Evolutionary conservation across 441 rosid genomes (phyloP).

Genomic region (Arabidopsis hybrid): DNA sequence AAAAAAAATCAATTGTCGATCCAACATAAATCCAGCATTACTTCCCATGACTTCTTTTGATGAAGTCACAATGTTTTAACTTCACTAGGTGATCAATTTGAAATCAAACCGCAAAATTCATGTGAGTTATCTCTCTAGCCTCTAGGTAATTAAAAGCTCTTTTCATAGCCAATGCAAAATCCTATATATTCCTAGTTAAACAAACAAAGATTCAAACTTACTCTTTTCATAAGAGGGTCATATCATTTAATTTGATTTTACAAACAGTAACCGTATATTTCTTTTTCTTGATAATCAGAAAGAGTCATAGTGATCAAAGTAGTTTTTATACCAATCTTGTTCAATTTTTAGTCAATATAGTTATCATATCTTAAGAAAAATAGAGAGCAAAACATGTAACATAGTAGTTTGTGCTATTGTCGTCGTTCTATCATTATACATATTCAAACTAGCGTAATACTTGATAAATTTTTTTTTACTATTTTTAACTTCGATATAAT

Average conservation of each 20-base stretch:
- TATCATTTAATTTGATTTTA: background rate
- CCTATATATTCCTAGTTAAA: background rate
- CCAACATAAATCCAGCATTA: background rate
- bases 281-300: background rate
- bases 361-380: no score
- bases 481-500: no score
- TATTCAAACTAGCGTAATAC: no score
- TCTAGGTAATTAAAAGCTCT: background rate
- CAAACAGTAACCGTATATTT: background rate
- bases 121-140: background rate
- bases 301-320: background rate
- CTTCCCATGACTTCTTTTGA: background rate
- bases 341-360: background rate
- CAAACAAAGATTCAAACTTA: background rate
- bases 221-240: background rate
- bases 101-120: background rate
- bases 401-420: no score
- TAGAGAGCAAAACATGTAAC: no score
- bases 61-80: background rate
- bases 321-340: background rate
- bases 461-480: background rate
- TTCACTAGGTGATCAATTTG: background rate
- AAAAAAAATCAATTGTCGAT: background rate
- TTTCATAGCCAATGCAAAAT: background rate
- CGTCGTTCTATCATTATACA: background rate